Percentiles rank a stretch among this genome's conserved stretches.
Conservation (phyloP, 1,139 yeast species). For the Geotrichum carabidarum region DNA sequence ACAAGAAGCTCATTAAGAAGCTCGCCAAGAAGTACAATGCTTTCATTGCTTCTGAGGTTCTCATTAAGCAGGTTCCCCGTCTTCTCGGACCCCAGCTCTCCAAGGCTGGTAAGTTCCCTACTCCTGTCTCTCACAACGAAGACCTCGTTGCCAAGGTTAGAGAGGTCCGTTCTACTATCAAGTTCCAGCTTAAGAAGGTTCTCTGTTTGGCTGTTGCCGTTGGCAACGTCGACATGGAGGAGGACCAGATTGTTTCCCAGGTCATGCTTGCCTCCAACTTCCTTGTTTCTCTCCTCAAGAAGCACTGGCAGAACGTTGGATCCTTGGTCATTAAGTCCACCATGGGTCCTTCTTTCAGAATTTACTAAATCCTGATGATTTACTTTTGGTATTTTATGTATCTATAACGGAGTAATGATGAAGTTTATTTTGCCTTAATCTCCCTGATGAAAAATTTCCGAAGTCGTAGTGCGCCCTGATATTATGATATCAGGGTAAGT, state of each 20-base stretch:
- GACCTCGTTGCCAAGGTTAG: slow-evolving; percentile 93
- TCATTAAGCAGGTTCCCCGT: slow-evolving; percentile 99
- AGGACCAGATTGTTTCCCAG: slow-evolving; percentile 93
- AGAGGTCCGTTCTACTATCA: slow-evolving; percentile 98
- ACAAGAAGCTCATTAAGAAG: slow-evolving; percentile 99
- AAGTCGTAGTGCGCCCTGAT: not conserved
- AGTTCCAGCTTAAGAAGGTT: slow-evolving; percentile 96
- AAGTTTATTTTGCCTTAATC: too few relatives aligned
- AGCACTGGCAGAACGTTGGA: slow-evolving; percentile 99
- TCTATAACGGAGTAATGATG: too few relatives aligned
- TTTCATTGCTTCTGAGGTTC: slow-evolving; percentile 97
- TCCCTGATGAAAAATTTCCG: too few relatives aligned
- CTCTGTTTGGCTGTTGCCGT: slow-evolving; percentile 92
- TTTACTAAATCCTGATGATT: slow-evolving; percentile 59
- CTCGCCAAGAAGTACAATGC: slow-evolving; percentile 99
- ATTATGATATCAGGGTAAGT: slow-evolving; percentile 1
- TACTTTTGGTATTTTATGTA: not conserved
- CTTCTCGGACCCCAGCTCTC: slow-evolving; percentile 99
- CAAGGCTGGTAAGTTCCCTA: slow-evolving; percentile 99
- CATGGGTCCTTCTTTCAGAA: slow-evolving; percentile 99
- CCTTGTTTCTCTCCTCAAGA: slow-evolving; percentile 98
- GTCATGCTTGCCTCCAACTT: slow-evolving; percentile 99
- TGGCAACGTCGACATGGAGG: slow-evolving; percentile 99
- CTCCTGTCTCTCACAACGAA: slow-evolving; percentile 99
- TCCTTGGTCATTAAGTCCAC: slow-evolving; percentile 98